A percentile compares a stretch with the other conserved stretches of the same genome.
Conservation (phyloP, 345 rosid species). For the Arabis alpina region DNA sequence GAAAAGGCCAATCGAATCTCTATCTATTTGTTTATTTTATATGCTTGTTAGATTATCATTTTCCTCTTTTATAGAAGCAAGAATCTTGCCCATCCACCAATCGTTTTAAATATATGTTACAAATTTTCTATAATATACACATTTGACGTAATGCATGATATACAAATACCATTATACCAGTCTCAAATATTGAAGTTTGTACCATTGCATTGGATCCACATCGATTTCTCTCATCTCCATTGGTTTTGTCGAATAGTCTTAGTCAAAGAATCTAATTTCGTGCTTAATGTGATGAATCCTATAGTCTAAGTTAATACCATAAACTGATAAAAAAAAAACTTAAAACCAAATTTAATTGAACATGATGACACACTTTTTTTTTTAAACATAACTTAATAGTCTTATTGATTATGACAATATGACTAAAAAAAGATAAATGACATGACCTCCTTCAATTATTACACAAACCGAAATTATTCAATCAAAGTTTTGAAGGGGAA, state of each 20-base stretch:
- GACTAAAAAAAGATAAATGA: too few species aligned
- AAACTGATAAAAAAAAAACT: too few species aligned
- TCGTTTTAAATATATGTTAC: background rate
- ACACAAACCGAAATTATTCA: too few species aligned
- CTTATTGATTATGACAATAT: too few species aligned
- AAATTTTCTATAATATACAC: background rate
- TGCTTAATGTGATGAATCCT: too few species aligned
- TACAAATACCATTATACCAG: background rate
- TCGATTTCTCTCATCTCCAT: slow-evolving; percentile 57
- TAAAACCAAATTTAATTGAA: too few species aligned
- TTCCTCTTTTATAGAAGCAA: slow-evolving; percentile 5
- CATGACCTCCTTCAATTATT: too few species aligned
- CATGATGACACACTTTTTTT: too few species aligned
- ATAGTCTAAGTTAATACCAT: too few species aligned
- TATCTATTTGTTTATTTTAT: slow-evolving; percentile 9
- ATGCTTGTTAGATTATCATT: slow-evolving; percentile 27
- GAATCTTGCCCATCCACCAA: slow-evolving; percentile 28
- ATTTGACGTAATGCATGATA: slow-evolving; percentile 18
- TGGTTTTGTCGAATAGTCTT: slow-evolving; percentile 49
- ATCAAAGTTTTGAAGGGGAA: too few species aligned
- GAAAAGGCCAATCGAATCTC: slow-evolving; percentile 40
- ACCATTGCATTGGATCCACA: slow-evolving; percentile 42
- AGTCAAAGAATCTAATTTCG: slow-evolving; percentile 43
- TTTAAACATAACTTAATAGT: too few species aligned
- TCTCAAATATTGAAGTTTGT: slow-evolving; percentile 30